Evolutionary conservation across 2,329 filamentous ascomycete species (phyloP).

Genomic region (Colletotrichum tropicicola): DNA sequence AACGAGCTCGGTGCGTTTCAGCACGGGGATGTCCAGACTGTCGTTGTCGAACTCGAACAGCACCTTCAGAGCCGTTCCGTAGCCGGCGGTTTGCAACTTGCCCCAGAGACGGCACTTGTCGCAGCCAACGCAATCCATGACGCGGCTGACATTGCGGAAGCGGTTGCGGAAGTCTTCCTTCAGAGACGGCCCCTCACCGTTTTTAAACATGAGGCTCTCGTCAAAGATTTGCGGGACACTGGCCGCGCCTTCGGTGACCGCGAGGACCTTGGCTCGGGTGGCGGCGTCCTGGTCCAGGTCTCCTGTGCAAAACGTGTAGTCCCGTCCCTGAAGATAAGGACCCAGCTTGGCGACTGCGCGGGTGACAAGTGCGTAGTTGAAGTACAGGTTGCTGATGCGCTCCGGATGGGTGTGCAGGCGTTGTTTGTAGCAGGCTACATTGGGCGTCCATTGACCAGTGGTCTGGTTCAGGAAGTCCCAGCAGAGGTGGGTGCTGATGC

Average conservation of each 20-base stretch:
- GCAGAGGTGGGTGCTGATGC: slow-evolving; percentile 95
- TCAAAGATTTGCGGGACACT: slow-evolving; percentile 87
- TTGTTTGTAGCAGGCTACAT: slow-evolving; percentile 86
- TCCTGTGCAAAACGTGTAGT: slow-evolving; percentile 92
- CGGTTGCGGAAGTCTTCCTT: slow-evolving; percentile 98
- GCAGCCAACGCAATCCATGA: slow-evolving; percentile 99
- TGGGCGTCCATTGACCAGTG: slow-evolving; percentile 92
- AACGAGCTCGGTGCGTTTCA: slow-evolving; percentile 91
- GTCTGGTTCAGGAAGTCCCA: slow-evolving; percentile 96
- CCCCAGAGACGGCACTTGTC: slow-evolving; percentile 99
- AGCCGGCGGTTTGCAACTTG: slow-evolving; percentile 94
- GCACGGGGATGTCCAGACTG: slow-evolving; percentile 69
- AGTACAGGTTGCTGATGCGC: slow-evolving; percentile 96
- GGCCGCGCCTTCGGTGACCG: slow-evolving; percentile 76
- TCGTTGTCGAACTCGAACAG: slow-evolving; percentile 89
- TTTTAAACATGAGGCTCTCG: slow-evolving; percentile 93
- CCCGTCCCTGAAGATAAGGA: slow-evolving; percentile 71
- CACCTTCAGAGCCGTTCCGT: slow-evolving; percentile 93
- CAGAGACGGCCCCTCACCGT: slow-evolving; percentile 76
- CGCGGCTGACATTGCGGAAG: slow-evolving; percentile 93
- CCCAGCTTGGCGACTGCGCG: slow-evolving; percentile 91
- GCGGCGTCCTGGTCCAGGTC: slow-evolving; percentile 80
- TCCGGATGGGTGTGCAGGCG: slow-evolving; percentile 89
- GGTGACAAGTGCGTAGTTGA: slow-evolving; percentile 97
- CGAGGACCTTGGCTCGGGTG: slow-evolving; percentile 85